Percentiles rank a stretch among this genome's conserved stretches.
Evolutionary conservation across 768 basidiomycete species (phyloP).

Genomic region (Chlorophyllum brunneum): DNA sequence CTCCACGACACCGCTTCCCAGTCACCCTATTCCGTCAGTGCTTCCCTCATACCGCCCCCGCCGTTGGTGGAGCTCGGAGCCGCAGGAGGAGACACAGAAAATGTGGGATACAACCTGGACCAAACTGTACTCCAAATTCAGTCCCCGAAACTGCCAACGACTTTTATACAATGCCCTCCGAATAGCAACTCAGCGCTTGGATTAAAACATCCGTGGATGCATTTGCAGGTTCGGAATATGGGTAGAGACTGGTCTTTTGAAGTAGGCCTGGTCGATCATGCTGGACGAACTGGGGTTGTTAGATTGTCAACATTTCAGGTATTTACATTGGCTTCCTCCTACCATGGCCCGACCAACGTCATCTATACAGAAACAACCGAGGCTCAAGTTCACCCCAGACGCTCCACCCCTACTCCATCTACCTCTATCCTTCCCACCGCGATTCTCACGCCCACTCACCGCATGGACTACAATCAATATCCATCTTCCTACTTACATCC

Average conservation of each 20-base stretch:
- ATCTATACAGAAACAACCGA: conserved; percentile 46
- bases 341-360: background rate
- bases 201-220: conserved; percentile 69
- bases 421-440: conserved; percentile 60
- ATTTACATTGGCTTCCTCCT: conserved; percentile 15
- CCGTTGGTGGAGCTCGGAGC: conserved; percentile 13
- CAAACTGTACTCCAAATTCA: conserved; percentile 80
- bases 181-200: conserved; percentile 32
- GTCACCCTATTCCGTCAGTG: conserved; percentile 39
- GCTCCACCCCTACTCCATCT: conserved; percentile 60
- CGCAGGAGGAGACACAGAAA: conserved; percentile 22
- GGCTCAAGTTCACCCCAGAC: conserved; percentile 31
- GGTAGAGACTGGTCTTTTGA: conserved; percentile 72
- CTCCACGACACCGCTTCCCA: conserved; percentile 54
- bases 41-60: conserved; percentile 41
- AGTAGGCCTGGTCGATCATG: conserved; percentile 66
- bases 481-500: conserved; percentile 53
- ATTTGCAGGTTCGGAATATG: conserved; percentile 69
- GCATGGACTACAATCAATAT: conserved; percentile 65
- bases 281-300: conserved; percentile 53
- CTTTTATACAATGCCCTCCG: conserved; percentile 63
- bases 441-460: conserved; percentile 55
- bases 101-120: conserved; percentile 36
- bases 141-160: conserved; percentile 65
- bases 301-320: conserved; percentile 85